Percentiles rank a stretch among this genome's conserved stretches.
Conservation (phyloP, 78 protist genomes). For the Dictyostelium citrinum region DNA sequence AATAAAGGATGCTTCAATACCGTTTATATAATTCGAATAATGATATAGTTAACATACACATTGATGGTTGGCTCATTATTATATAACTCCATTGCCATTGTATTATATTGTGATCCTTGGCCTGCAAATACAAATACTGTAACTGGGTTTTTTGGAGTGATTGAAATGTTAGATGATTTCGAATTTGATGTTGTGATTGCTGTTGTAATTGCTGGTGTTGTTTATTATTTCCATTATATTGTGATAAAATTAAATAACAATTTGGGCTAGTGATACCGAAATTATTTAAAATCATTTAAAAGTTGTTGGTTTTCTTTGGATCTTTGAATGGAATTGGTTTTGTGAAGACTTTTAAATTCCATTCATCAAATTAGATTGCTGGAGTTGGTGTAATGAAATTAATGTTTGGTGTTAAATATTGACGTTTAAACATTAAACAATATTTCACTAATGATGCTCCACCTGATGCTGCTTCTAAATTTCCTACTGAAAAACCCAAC, state of each 20-base stretch:
- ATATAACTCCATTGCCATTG: slow-evolving; percentile 53
- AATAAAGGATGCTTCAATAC: slow-evolving; percentile 35
- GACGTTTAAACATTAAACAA: neutral
- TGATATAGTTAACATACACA: slow-evolving; percentile 25
- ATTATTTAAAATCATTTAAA: slow-evolving; percentile 59
- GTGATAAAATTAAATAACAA: slow-evolving; percentile 12
- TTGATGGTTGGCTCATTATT: slow-evolving; percentile 21
- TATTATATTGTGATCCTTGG: slow-evolving; percentile 77
- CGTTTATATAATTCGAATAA: slow-evolving; percentile 21
- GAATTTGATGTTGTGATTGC: neutral
- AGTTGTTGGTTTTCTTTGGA: neutral
- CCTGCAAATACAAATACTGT: slow-evolving; percentile 59
- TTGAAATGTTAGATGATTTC: neutral
- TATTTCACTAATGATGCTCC: neutral
- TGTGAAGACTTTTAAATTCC: slow-evolving; percentile 46
- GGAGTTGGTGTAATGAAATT: slow-evolving; percentile 39
- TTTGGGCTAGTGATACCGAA: slow-evolving; percentile 75
- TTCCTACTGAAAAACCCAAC: slow-evolving; percentile 42
- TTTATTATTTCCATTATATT: neutral
- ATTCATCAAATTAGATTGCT: slow-evolving; percentile 43
- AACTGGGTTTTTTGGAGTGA: neutral
- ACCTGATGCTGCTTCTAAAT: slow-evolving; percentile 56
- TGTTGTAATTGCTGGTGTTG: neutral
- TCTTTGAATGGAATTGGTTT: slow-evolving; percentile 12
- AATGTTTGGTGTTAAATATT: slow-evolving; percentile 44